Evolutionary conservation across 805 yeast species (phyloP), one percentile per base, ranked within the genome.

Genomic region (Priceomyces carsonii): DNA sequence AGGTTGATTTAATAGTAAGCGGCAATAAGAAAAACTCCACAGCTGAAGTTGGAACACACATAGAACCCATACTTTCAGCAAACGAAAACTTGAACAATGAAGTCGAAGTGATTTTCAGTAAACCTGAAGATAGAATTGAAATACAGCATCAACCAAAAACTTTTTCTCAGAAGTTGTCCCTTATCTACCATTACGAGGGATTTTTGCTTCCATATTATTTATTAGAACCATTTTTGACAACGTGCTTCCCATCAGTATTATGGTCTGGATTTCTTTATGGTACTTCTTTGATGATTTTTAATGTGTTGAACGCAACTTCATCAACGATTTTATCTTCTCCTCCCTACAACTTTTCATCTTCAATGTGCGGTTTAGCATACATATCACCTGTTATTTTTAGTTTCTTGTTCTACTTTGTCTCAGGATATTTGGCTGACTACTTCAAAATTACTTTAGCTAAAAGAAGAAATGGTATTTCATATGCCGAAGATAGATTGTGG

Each of bases 401-500:
- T 35, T 30, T 39, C 6, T 17, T 32, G 15, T 26, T 32, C 14
- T 27, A 34, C n/a, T 17, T 32, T 13, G 24, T 28, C 84, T 85
- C 29, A 4, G 43, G 35, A 8, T 20, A 18, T 26, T 27, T 25
- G 7, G 32, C 32, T 4, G 43, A 35, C n/a, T 32, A 32, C 26
- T 25, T 18, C 21, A 39, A 32, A 17, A 28, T 30, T 8, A 14
- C 5, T 14, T 20, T 35, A n/a, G 37, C 43, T 4, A 39, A 25
- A 24, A 27, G 25, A 22, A 32, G 32, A 16, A 20, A 29, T 8
- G 43, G 43, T 4, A 35, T 71, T 3, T 69, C 80, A 3, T 70
- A 71, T 33, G 78, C 85, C 0, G 85, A 80, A 47, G 76, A 72
- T 44, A 61, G 85, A 42, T 59, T 79, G 12, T 77, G 80, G 79